Evolutionary conservation across 2,329 filamentous ascomycete genomes (phyloP), one percentile per base, ranked within the genome.

Genomic region (Diaporthe velutina): DNA sequence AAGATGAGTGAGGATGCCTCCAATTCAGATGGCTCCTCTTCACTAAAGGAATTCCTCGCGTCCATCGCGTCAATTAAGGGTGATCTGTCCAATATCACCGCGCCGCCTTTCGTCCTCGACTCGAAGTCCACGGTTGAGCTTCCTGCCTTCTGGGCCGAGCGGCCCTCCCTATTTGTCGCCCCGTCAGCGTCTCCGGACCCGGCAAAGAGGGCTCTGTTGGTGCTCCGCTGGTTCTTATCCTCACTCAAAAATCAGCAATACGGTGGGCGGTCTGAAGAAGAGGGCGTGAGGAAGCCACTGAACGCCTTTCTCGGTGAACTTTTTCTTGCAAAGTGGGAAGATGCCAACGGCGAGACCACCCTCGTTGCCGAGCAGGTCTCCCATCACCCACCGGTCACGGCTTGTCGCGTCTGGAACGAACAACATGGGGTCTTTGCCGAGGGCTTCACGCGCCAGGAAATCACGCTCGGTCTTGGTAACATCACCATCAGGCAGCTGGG

Each of bases 121-220:
- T 86, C 86, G 30, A 88, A 85, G 57, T 90, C 88, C 3, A 86
- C 90, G 54, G 88, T 87, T 74, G 88, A 90, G 77, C 89, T 89
- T 81, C 88, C 87, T n/a, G 86, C 87, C 1, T 88, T 88, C 80
- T 90, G 88, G 88, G 85, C 87, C n/a, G 87, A 89, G 76, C 87
- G 88, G 79, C 88, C 88, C 45, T 83, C 84, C 33, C 79, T 88
- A 0, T 88, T 88, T 77, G 80, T 85, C 38, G 83, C 84, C 5
- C 85, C 87, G 7, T 85, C 86, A 0, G 77, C 79, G 13, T 85
- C 85, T 75, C 68, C 79, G 15, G 82, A 84, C 45, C 80, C 84
- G 0, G 83, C 84, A 30, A 80, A 82, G 40, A 80, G 87, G 13
- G 83, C 85, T 8, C 79, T 88, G 12, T 82, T 86, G 12, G 85